Conservation (phyloP, 305 asterid genomes). For the Fraxinus nigra region DNA sequence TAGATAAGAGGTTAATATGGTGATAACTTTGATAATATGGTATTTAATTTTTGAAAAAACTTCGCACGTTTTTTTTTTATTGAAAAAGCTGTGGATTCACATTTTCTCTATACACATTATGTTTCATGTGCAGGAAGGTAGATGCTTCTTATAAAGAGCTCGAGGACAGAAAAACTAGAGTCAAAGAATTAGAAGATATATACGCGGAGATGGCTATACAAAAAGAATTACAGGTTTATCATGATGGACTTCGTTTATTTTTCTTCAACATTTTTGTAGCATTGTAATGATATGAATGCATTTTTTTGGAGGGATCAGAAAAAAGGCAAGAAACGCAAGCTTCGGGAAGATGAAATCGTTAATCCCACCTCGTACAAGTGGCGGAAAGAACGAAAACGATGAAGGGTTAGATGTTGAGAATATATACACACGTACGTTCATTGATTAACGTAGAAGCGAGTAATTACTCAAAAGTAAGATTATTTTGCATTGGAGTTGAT, state of each 20-base stretch:
- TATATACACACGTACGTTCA: no score
- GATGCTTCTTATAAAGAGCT: conserved; percentile 69
- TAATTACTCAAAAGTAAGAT: no score
- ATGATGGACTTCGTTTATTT: neutral
- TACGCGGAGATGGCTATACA: conserved; percentile 75
- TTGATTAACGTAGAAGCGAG: no score
- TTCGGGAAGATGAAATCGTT: conserved; percentile 71
- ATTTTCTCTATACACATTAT: neutral
- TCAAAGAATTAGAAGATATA: conserved; percentile 54
- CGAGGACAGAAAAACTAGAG: conserved; percentile 49
- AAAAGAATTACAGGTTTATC: conserved; percentile 66
- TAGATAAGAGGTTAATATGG: neutral
- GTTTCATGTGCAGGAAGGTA: conserved; percentile 46
- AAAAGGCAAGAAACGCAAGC: conserved; percentile 74
- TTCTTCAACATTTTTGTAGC: neutral
- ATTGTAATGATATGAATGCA: neutral
- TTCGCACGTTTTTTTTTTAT: neutral
- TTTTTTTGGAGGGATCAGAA: conserved; percentile 42
- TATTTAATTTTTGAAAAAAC: no score
- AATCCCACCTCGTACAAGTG: conserved; percentile 62
- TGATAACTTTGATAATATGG: neutral
- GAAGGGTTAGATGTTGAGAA: conserved; percentile 20
- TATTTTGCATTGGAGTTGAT: no score
- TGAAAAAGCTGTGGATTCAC: neutral
- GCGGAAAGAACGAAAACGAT: conserved; percentile 68